phyloP scores from a whole-genome alignment of 2,329 filamentous ascomycete genomes.

The Xylariaceae sp. region DNA sequence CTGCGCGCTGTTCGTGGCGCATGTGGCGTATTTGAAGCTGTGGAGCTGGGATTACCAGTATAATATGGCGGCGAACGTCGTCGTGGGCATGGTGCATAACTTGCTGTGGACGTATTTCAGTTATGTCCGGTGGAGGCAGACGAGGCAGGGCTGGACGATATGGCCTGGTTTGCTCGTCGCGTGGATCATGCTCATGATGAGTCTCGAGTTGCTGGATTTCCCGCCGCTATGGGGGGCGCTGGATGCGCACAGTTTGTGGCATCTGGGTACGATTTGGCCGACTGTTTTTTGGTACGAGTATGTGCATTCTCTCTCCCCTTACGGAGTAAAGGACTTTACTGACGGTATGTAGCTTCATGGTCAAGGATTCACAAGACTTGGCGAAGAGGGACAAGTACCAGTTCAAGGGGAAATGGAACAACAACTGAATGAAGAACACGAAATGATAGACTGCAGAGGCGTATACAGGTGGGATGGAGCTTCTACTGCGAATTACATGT shows the following conservation, averaged over 20 bases:
- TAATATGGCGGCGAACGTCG: conserved; percentile 95
- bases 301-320: conserved; percentile 37
- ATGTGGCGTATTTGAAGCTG: conserved; percentile 78
- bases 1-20: conserved; percentile 61
- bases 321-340: background rate
- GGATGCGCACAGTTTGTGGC: conserved; percentile 95
- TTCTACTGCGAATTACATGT: too few species aligned
- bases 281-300: conserved; percentile 93
- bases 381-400: conserved; percentile 45
- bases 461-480: too few species aligned
- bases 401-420: conserved; percentile 54
- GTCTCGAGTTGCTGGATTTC: conserved; percentile 91
- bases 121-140: conserved; percentile 64
- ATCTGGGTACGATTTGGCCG: conserved; percentile 84
- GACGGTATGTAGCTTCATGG: conserved; percentile 63
- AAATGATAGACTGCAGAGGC: background rate
- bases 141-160: conserved; percentile 70
- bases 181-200: conserved; percentile 91
- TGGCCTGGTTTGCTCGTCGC: conserved; percentile 89
- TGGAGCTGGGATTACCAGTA: conserved; percentile 94
- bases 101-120: conserved; percentile 82
- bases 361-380: conserved; percentile 80
- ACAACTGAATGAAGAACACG: background rate
- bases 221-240: conserved; percentile 74
- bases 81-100: conserved; percentile 74